Conservation (phyloP, 345 rosid species). For the Draba incana region DNA sequence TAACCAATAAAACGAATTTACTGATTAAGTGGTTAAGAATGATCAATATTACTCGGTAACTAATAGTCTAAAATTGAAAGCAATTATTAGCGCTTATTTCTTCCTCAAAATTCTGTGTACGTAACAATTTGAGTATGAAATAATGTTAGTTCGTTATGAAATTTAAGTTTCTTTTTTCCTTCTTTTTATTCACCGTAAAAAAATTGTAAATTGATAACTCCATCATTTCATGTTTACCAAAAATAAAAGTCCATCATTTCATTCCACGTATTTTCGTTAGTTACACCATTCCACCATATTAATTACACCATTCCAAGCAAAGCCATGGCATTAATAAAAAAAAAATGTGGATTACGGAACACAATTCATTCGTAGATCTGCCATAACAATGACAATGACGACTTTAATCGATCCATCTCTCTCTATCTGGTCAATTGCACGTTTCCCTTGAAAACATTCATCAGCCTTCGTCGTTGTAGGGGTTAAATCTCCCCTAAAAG, state of each 20-base stretch:
- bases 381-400: conserved; percentile 10
- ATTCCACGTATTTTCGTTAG: too few relatives aligned
- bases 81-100: background rate
- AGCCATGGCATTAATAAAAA: background rate
- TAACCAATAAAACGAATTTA: background rate
- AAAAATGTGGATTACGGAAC: background rate
- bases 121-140: background rate
- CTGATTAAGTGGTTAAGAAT: conserved; percentile 25
- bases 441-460: conserved; percentile 18
- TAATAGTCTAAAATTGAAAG: conserved; percentile 1
- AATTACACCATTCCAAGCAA: too few relatives aligned
- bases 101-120: background rate
- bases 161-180: too few relatives aligned
- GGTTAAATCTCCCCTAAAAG: too few relatives aligned
- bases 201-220: too few relatives aligned
- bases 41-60: conserved; percentile 2
- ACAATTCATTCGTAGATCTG: conserved; percentile 1
- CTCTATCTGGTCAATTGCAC: conserved; percentile 11
- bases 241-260: too few relatives aligned
- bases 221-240: too few relatives aligned
- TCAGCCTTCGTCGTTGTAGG: conserved; percentile 23
- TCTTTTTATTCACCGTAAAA: too few relatives aligned
- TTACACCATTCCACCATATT: too few relatives aligned
- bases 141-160: too few relatives aligned
- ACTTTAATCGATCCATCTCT: conserved; percentile 13